These are phyloP conservation scores for Pseudocercospora fijiensis DNA, from an alignment of 2,329 filamentous ascomycete genomes.

Conservation along the genomic window DNA sequence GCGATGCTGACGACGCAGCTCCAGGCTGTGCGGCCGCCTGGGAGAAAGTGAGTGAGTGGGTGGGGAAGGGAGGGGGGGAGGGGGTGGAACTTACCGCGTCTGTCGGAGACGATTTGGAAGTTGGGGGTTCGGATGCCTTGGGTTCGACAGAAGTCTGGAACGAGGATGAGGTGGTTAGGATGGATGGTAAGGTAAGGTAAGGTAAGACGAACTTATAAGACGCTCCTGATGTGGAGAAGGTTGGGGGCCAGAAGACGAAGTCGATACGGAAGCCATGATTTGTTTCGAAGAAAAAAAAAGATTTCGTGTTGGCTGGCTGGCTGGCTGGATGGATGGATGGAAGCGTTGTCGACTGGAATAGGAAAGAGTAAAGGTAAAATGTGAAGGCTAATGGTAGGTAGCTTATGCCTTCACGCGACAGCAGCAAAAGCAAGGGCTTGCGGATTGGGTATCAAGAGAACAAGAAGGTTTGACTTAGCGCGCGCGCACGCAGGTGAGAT, in stretches of 20 bases:
- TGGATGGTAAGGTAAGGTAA: neutral
- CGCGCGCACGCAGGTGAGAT: constrained; percentile 34
- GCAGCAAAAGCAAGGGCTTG: constrained; percentile 29
- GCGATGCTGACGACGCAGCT: constrained; percentile 72
- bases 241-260: constrained; percentile 19
- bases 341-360: constrained; percentile 18
- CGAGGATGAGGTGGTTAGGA: constrained; percentile 5
- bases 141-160: constrained; percentile 34
- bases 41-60: constrained; percentile 14
- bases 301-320: too few relatives aligned
- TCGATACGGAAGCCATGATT: constrained; percentile 26
- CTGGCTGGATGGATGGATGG: constrained; percentile 2
- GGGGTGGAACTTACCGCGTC: constrained; percentile 65
- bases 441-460: constrained; percentile 33
- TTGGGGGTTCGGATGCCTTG: constrained; percentile 29
- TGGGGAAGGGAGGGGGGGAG: constrained; percentile 17
- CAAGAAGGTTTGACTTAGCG: constrained; percentile 31
- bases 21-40: constrained; percentile 89
- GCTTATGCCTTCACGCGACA: constrained; percentile 19
- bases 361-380: constrained; percentile 17
- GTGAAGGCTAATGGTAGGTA: constrained; percentile 27
- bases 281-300: too few relatives aligned
- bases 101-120: constrained; percentile 72
- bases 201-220: constrained; percentile 35
- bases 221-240: constrained; percentile 36